Evolutionary conservation across 1,284 basidiomycete species (phyloP).

Genomic region (Golubevia pallescens): DNA sequence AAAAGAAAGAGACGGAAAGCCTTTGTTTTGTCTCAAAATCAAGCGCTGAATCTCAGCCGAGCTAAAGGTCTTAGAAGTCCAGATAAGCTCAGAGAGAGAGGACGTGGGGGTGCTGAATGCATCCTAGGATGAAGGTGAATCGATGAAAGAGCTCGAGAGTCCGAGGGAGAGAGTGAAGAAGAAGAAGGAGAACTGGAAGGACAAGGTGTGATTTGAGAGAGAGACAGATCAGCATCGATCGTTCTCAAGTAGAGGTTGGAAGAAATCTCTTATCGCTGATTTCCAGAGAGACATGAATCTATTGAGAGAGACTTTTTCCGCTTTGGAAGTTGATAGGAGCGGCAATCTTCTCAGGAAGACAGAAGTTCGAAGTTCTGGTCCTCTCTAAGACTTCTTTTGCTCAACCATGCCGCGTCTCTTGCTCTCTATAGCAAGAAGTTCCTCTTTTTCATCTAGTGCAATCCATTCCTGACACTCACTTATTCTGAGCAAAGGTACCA

Average conservation of each 20-base stretch:
- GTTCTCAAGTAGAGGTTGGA: not conserved
- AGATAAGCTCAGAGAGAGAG: not conserved
- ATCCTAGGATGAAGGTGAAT: not conserved
- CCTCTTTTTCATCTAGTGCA: not conserved
- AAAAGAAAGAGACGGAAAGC: not conserved
- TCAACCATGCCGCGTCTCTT: not conserved
- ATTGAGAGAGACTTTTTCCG: not conserved
- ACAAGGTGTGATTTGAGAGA: not conserved
- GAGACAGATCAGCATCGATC: slow-evolving; percentile 1
- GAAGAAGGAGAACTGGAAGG: not conserved
- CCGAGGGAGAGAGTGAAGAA: not conserved
- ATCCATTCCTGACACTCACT: not conserved
- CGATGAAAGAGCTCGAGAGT: not conserved
- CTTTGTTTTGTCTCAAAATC: not conserved
- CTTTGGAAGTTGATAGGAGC: not conserved
- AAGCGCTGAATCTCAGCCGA: not conserved
- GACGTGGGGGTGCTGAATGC: not conserved
- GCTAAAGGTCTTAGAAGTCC: not conserved
- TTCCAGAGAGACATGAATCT: not conserved
- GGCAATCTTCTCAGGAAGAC: not conserved
- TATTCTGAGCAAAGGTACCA: slow-evolving; percentile 11
- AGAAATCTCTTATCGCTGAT: not conserved
- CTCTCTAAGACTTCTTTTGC: not conserved
- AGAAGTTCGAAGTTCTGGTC: not conserved
- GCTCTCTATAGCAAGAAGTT: not conserved